Base-by-base conservation (phyloP, 2,329 filamentous ascomycete species). In the Trichoderma koningii region DNA sequence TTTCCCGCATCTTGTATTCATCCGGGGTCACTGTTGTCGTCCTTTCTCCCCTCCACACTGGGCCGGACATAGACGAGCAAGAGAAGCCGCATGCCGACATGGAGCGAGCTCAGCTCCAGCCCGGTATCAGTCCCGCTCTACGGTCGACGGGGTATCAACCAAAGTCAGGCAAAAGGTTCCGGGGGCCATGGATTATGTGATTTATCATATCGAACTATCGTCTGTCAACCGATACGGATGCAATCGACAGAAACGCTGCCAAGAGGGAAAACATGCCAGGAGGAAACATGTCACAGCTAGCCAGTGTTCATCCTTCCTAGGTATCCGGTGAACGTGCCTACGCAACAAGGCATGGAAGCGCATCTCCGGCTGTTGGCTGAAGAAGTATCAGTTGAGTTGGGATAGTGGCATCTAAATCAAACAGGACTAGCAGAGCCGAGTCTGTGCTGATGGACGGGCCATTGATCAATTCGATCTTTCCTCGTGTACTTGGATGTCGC, bases 341-440 rank as follows among this genome's bases (percentile, higher is more conserved):
- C n/a, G 21, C 23, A 23, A 23, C 38, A 12, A 53, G 19, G n/a
- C 21, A 60, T 60, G 30, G n/a, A 62, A 10, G 34, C 34, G 3
- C 30, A 48, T 52, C 48, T 62, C 48, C 51, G 14, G 23, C n/a
- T 63, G 41, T 63, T 63, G 50, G 60, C 38, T 55, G 60, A 44
- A 52, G 38, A 52, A n/a, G 23, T 34, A 44, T 52, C 38, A 34
- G 48, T 21, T 30, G n/a, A 45, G 48, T 21, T 30, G n/a, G 34
- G 21, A 38, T 38, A 12, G 23, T 28, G 57, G 50, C 47, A 41
- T 45, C 26, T 28, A 42, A 42, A 41, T 55, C 41, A 55, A 63
- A 63, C 34, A 26, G 28, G 19, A 50, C 44, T 41, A 38, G 47
- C 28, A 60, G 56, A 60, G 45, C 56, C 21, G 28, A 60, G 44